A percentile compares a stretch with the other conserved stretches of the same genome.
Evolutionary conservation across 441 rosid species (phyloP).

Genomic region (Pelargonium australe): DNA sequence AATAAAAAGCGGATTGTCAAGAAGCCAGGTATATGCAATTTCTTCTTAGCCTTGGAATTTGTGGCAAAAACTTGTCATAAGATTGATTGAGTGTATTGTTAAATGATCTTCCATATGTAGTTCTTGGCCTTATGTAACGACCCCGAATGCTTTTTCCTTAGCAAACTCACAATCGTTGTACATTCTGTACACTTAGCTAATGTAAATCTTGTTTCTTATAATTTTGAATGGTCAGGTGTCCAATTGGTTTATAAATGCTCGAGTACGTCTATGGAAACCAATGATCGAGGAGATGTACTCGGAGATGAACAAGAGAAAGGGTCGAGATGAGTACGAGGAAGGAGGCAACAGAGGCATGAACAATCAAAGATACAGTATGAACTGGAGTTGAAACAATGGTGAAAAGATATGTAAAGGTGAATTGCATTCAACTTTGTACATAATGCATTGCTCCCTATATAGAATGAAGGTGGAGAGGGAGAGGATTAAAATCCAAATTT

Average conservation of each 20-base stretch:
- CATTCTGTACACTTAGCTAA: neutral
- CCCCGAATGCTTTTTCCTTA: neutral
- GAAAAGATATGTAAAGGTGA: too few relatives aligned
- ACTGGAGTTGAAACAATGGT: neutral
- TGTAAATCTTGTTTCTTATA: neutral
- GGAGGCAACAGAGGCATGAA: neutral
- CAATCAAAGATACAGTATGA: neutral
- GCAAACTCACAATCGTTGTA: too few relatives aligned
- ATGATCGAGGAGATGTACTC: conserved; percentile 9
- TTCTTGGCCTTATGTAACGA: neutral
- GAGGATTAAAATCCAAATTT: too few relatives aligned
- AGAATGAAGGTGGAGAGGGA: too few relatives aligned
- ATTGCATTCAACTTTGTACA: too few relatives aligned
- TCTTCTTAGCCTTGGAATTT: too few relatives aligned
- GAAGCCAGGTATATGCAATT: conserved; percentile 54
- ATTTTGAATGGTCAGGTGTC: neutral
- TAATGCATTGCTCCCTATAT: too few relatives aligned
- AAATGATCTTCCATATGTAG: neutral
- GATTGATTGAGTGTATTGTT: too few relatives aligned
- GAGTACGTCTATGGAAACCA: conserved; percentile 1
- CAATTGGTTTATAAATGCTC: conserved; percentile 6
- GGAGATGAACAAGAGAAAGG: conserved; percentile 4
- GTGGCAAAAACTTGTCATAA: too few relatives aligned
- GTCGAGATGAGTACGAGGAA: neutral
- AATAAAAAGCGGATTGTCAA: conserved; percentile 71